These are phyloP conservation scores for Pythium rishiriense DNA, from an alignment of 352 stramenopile genomes.

Conservation along the genomic window DNA sequence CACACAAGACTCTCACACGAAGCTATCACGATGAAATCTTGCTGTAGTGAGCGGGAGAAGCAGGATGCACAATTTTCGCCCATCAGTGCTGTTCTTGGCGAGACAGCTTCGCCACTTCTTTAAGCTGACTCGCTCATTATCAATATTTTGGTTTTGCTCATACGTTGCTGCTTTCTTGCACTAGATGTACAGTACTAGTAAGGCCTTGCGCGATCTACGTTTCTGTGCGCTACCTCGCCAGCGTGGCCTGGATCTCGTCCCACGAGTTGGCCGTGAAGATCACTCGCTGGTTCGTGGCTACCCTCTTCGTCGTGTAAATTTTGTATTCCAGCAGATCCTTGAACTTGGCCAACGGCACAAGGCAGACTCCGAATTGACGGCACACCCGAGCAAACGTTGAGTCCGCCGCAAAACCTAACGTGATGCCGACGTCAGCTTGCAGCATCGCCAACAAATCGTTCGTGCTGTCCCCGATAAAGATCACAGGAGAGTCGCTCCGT, in stretches of 20 bases:
- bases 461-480: conserved; percentile 72
- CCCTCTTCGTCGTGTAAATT: neutral
- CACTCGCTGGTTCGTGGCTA: conserved; percentile 12
- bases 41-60: conserved; percentile 43
- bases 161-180: too few relatives aligned
- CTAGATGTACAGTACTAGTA: too few relatives aligned
- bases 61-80: conserved; percentile 3
- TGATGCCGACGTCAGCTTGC: conserved; percentile 62
- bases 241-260: conserved; percentile 25
- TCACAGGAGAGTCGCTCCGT: neutral
- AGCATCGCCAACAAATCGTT: conserved; percentile 69
- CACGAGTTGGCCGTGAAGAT: conserved; percentile 35
- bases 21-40: conserved; percentile 91
- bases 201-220: too few relatives aligned
- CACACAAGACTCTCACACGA: conserved; percentile 85
- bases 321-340: neutral
- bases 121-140: conserved; percentile 4
- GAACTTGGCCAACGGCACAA: conserved; percentile 30
- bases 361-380: conserved; percentile 34
- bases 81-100: conserved; percentile 1
- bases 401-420: conserved; percentile 24
- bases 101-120: neutral
- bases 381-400: conserved; percentile 32
- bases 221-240: too few relatives aligned
- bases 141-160: conserved; percentile 14